Base-by-base conservation (phyloP, 768 basidiomycete genomes). In the Auriculariales sp. region DNA sequence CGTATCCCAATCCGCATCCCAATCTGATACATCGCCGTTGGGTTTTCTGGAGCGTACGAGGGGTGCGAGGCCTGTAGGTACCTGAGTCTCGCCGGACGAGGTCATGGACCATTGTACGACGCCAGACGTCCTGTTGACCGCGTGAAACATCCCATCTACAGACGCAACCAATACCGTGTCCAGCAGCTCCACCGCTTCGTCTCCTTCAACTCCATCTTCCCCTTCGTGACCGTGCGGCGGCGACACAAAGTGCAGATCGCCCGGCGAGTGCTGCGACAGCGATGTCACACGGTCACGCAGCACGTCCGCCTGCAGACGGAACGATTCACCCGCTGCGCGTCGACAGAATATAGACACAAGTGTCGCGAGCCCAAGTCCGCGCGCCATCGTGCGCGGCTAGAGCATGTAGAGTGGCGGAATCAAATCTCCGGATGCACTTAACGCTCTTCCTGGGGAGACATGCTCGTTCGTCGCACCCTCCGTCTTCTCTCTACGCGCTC, bases 111-210 rank as follows among this genome's bases (percentile, higher is more conserved):
- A 99, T 0, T 92, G 69, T 7, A 77, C 71, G 14, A 75, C 74
- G 0, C 94, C 94, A 0, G 83, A 82, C 0, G 83, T 81, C 53
- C 94, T 71, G 59, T 94, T 91, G 55, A 98, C 71, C 0, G 91
- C 95, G 68, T 97, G 93, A 29, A 99, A 81, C 51, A 81, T 89
- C 24, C 94, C 94, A 65, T 98, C 93, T 25, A 99, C 81, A 5
- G 91, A 91, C 1, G 92, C 88, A 10, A 94, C 75, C 15, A 99
- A 77, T 25, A 95, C 84, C 49, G 87, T 75, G 58, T 94, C 84
- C 52, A 91, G 64, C 10, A 94, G 67, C 46, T 82, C 73, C 17
- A 79, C 69, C 50, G 83, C 77, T 35, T 66, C 57, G 35, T 47
- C 5, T 25, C 28, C 51, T 24, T 44, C 39, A 10, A 12, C 39